A percentile compares a stretch with the other conserved stretches of the same genome.
Conservation (phyloP, 495 filamentous ascomycete species). For the Lineolata rhizophorae region DNA sequence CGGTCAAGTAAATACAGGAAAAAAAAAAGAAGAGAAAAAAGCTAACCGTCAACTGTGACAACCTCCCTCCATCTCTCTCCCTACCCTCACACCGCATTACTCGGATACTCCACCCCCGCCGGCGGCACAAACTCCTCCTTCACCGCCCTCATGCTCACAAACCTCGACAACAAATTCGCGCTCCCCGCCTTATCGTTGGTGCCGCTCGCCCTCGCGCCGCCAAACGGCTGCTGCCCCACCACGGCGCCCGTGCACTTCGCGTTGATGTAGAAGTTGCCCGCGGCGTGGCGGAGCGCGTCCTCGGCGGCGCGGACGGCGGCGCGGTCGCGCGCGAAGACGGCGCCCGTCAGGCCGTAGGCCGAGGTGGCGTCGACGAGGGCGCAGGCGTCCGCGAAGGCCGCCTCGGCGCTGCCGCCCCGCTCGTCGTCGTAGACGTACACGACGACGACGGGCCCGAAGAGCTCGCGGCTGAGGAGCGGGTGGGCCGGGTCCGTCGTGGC, state of each 20-base stretch:
- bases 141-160: constrained; percentile 20
- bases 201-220: constrained; percentile 19
- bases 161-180: constrained; percentile 17
- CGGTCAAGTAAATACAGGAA: no score
- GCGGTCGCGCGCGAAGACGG: constrained; percentile 20
- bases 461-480: constrained; percentile 35
- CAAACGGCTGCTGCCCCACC: constrained; percentile 23
- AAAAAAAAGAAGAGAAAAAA: no score
- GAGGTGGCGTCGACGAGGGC: constrained; percentile 16
- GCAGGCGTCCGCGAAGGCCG: constrained; percentile 15
- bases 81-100: constrained; percentile 16
- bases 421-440: constrained; percentile 37
- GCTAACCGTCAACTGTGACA: no score
- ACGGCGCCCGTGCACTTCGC: constrained; percentile 21
- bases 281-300: constrained; percentile 17
- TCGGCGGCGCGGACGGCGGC: constrained; percentile 16
- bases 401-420: constrained; percentile 5
- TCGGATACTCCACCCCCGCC: constrained; percentile 18
- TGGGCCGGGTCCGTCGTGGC: constrained; percentile 40
- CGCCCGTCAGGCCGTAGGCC: constrained; percentile 20
- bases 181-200: constrained; percentile 24
- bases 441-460: constrained; percentile 41
- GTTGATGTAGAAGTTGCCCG: constrained; percentile 24
- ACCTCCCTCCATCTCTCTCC: constrained; percentile 3
- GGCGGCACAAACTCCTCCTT: constrained; percentile 20